A percentile compares a stretch with the other conserved stretches of the same genome.
phyloP scores from a whole-genome alignment of 2,329 filamentous ascomycete genomes.

The Fonsecaea pedrosoi region DNA sequence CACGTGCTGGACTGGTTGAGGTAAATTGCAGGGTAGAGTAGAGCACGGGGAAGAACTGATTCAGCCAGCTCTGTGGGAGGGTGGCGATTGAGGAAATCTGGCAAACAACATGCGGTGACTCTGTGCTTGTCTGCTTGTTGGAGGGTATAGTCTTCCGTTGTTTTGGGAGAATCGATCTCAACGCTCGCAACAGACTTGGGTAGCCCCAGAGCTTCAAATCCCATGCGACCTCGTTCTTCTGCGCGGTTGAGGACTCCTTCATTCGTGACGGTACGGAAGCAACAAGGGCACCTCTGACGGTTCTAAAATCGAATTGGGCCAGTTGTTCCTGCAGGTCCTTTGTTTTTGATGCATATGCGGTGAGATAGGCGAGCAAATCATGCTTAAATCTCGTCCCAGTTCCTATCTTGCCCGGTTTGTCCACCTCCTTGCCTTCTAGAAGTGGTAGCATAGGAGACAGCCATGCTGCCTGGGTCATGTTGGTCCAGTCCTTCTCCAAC shows the following conservation, averaged over 20 bases:
- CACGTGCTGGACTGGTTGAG: background rate
- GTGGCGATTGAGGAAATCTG: slow-evolving; percentile 78
- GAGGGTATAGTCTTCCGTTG: slow-evolving; percentile 31
- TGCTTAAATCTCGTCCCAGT: slow-evolving; percentile 74
- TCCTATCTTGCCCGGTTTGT: slow-evolving; percentile 53
- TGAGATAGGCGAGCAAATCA: slow-evolving; percentile 76
- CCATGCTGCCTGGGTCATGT: slow-evolving; percentile 88
- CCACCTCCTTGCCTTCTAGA: slow-evolving; percentile 29
- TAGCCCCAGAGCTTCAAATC: slow-evolving; percentile 74
- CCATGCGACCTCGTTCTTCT: slow-evolving; percentile 47
- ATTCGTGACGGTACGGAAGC: slow-evolving; percentile 78
- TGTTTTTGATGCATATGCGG: slow-evolving; percentile 60
- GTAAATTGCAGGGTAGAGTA: background rate
- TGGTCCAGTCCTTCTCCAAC: slow-evolving; percentile 85
- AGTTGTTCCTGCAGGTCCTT: slow-evolving; percentile 68
- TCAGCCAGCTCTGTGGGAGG: slow-evolving; percentile 75
- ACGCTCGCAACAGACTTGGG: slow-evolving; percentile 67
- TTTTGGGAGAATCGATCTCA: slow-evolving; percentile 61
- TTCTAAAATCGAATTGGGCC: slow-evolving; percentile 69
- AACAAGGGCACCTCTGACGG: slow-evolving; percentile 73
- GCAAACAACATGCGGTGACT: slow-evolving; percentile 48
- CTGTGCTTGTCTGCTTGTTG: slow-evolving; percentile 29
- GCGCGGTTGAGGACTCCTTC: slow-evolving; percentile 44
- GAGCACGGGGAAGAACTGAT: slow-evolving; percentile 49
- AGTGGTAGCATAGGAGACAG: slow-evolving; percentile 72